Evolutionary conservation across 2,329 filamentous ascomycete genomes (phyloP), one percentile per base, ranked within the genome.

Genomic region (Botrytis porri): DNA sequence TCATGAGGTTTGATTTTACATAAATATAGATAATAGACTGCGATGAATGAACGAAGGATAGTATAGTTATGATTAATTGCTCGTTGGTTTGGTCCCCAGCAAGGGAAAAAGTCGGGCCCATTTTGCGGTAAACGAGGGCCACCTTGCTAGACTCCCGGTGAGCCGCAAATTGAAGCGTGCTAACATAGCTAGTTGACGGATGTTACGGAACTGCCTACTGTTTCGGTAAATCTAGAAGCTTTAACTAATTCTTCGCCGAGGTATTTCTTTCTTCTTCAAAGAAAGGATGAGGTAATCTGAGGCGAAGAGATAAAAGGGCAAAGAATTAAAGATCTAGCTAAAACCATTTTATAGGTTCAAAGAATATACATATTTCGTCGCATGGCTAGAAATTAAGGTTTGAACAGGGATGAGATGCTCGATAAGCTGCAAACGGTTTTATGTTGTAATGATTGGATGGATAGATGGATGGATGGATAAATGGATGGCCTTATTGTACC

Each of bases 21-120:
- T 57, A 16, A 41, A 67, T n/a, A 57, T 67, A 67, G 64, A 67
- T n/a, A 22, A 39, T 54, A 54, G 45, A 67, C 25, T 41, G 9
- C 25, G 16, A 43, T n/a, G 7, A n/a, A 18, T 41, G 37, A 37
- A 41, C 25, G 60, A 62, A n/a, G 25, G 20, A n/a, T 10, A n/a
- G 41, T 41, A 39, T 35, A 32, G 57, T 22, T 10, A 35, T 32
- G 57, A 35, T 35, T 6, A 3, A 32, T 5, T 35, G 9, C 4
- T 35, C 7, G 35, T 35, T 60, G 14, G 18, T 60, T 59, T 35
- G 14, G 2, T 60, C 9, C 12, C 25, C 25, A n/a, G 48, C 2
- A 3, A 51, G 45, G 45, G 45, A 25, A 25, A 51, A 25, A 51
- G 45, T 9, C 45, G 48, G 48, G 25, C 25, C 48, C 48, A n/a